Base-by-base conservation (phyloP, 2,329 filamentous ascomycete genomes). In the Paracoccidioides brasiliensis region DNA sequence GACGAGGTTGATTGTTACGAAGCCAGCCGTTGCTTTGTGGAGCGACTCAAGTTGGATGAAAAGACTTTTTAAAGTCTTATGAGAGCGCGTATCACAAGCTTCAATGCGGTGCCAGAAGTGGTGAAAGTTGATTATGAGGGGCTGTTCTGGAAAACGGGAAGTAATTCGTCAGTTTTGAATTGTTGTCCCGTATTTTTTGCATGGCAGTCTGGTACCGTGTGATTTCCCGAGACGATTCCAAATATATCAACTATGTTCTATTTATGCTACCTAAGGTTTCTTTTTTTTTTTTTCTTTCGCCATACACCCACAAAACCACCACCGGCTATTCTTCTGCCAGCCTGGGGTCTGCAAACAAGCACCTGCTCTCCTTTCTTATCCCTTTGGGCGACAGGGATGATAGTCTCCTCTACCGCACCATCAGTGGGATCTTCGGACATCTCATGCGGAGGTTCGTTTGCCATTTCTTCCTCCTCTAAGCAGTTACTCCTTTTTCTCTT, bases 81-180 rank as follows among this genome's bases (percentile, higher is more conserved):
- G 81, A 86, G 35, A 90, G 86, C 8, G 86, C 80, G 67, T 89
- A 82, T 68, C 90, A 96, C 72, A 85, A 87, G 72, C 69, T 69
- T 48, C 62, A 22, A 67, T 62, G 62, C 59, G 50, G 67, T 67
- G 54, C 63, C 67, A 40, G 60, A 66, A 9, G 64, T 63, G 12
- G 60, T 66, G n/a, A 62, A 57, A 53, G 44, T 33, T 3, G 4
- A 14, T 28, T 3, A n/a, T 22, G 15, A n/a, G 41, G 9, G 44
- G 41, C 14, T 14, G 32, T 22, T 22, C 15, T 10, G 4, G 22
- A 33, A 45, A 32, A 22, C n/a, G n/a, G 30, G 46, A 8, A 49
- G 4, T 32, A 8, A 37, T 37, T n/a, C 30, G 22, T 22, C 35
- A n/a, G 10, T 6, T 30, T 14, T 52, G 12, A 30, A 14, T 33